A percentile compares a stretch with the other conserved stretches of the same genome.
Evolutionary conservation across 2,329 filamentous ascomycete species (phyloP).

Genomic region (Cladophialophora psammophila): DNA sequence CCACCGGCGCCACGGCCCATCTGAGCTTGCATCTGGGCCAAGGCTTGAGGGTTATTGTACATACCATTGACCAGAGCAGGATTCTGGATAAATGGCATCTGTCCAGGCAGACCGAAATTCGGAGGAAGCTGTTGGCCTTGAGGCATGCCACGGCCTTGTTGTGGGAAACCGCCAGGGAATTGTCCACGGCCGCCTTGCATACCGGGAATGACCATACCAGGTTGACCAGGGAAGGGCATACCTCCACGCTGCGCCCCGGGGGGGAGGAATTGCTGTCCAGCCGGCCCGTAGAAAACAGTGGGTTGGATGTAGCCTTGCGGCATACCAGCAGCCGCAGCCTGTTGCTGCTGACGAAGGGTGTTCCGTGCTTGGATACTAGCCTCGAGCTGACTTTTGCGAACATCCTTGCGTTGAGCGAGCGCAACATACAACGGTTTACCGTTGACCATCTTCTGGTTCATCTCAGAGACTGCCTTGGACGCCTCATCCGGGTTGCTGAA

Average conservation of each 20-base stretch:
- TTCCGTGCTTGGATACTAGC: conserved; percentile 99
- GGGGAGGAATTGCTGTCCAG: conserved; percentile 54
- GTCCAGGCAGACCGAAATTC: conserved; percentile 79
- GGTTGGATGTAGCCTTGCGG: conserved; percentile 83
- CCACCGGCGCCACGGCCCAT: conserved; percentile 72
- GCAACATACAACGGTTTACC: conserved; percentile 97
- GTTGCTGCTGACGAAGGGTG: conserved; percentile 97
- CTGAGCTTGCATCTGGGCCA: conserved; percentile 74
- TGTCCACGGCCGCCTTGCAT: conserved; percentile 83
- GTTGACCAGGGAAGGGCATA: conserved; percentile 66
- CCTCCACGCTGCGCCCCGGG: conserved; percentile 63
- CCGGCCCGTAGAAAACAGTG: conserved; percentile 89
- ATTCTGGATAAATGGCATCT: conserved; percentile 65
- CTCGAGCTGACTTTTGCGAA: conserved; percentile 98
- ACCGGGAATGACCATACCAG: conserved; percentile 66
- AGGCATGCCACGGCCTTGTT: conserved; percentile 83
- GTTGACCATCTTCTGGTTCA: conserved; percentile 99
- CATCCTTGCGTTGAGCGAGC: conserved; percentile 98
- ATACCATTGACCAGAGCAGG: conserved; percentile 81
- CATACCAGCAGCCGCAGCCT: conserved; percentile 87
- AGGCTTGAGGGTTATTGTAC: conserved; percentile 54
- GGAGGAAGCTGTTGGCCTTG: conserved; percentile 85
- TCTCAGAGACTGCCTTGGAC: conserved; percentile 98
- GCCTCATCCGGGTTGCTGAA: conserved; percentile 99
- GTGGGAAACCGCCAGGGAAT: conserved; percentile 80